These are phyloP conservation scores for Allomyces macrogynus DNA, from an alignment of 192 early-diverging fungal genomes.

Conservation along the genomic window DNA sequence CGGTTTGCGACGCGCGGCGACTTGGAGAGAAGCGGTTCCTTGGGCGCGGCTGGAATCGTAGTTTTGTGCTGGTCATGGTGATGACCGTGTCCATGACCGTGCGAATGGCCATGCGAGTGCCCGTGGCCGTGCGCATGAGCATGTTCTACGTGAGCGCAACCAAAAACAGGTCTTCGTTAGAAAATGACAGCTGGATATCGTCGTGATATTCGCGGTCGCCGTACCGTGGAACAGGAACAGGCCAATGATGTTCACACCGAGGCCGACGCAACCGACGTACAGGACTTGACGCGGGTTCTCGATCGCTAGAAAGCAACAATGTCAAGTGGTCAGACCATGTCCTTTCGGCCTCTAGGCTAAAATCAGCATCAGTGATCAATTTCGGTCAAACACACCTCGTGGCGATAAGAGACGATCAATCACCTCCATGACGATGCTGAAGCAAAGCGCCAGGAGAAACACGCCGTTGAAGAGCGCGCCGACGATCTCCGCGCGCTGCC, in stretches of 20 bases:
- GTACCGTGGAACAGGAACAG: constrained; percentile 56
- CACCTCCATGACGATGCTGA: constrained; percentile 70
- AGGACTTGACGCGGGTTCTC: constrained; percentile 51
- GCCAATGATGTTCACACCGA: constrained; percentile 58
- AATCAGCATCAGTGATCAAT: background rate
- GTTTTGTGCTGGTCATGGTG: constrained; percentile 5
- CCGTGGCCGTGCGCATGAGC: constrained; percentile 13
- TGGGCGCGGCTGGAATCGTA: no score
- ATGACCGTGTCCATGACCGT: constrained; percentile 15
- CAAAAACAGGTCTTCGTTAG: no score
- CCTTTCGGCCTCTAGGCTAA: background rate
- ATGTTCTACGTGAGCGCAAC: constrained; percentile 5
- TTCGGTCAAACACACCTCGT: constrained; percentile 14
- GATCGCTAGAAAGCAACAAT: constrained; percentile 18
- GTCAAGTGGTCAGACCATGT: background rate
- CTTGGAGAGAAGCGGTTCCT: no score
- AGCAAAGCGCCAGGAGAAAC: constrained; percentile 68
- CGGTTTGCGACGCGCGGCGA: no score
- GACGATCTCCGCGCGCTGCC: constrained; percentile 77
- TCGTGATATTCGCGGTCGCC: background rate
- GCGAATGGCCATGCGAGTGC: constrained; percentile 8
- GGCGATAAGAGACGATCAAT: constrained; percentile 59
- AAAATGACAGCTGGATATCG: no score
- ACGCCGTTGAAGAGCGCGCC: constrained; percentile 89
- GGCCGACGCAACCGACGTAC: constrained; percentile 53